phyloP scores from a whole-genome alignment of 768 basidiomycete species.

The Termitomyces sp. region DNA sequence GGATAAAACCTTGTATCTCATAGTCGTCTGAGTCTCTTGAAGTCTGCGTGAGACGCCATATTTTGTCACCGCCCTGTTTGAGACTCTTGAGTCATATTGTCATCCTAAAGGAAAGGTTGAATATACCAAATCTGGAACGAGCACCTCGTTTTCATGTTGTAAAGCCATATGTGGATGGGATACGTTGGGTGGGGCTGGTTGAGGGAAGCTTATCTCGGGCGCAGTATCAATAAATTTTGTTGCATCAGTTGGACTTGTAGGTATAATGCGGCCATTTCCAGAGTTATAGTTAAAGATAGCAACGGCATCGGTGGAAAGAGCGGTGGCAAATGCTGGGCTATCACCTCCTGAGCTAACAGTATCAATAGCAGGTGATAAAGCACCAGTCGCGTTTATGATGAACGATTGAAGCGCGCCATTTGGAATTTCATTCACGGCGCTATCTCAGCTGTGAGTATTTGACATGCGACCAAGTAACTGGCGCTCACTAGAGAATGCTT shows the following conservation, averaged over 20 bases:
- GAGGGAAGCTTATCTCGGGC: slow-evolving; percentile 48
- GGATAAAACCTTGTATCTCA: slow-evolving; percentile 48
- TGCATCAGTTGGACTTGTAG: slow-evolving; percentile 32
- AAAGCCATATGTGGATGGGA: slow-evolving; percentile 63
- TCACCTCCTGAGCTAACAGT: slow-evolving; percentile 45
- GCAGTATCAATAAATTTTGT: slow-evolving; percentile 27
- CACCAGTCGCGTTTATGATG: slow-evolving; percentile 36
- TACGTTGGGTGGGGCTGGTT: slow-evolving; percentile 25
- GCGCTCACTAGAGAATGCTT: slow-evolving; percentile 55
- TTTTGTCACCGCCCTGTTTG: slow-evolving; percentile 50
- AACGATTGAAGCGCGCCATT: slow-evolving; percentile 54
- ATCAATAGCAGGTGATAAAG: slow-evolving; percentile 37
- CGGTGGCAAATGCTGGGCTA: slow-evolving; percentile 43
- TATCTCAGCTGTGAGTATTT: slow-evolving; percentile 17
- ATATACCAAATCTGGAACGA: slow-evolving; percentile 55
- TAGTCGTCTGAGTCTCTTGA: slow-evolving; percentile 44
- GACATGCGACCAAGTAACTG: background rate
- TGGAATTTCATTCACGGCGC: slow-evolving; percentile 54
- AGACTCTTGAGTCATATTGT: background rate
- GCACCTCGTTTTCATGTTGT: slow-evolving; percentile 43
- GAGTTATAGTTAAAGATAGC: slow-evolving; percentile 53
- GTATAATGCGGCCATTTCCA: slow-evolving; percentile 50
- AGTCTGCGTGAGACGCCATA: slow-evolving; percentile 50
- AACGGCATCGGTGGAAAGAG: slow-evolving; percentile 52
- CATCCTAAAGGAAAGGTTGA: background rate